Evolutionary conservation across 106 monocot genomes (phyloP).

Genomic region (Dioscorea alata): DNA sequence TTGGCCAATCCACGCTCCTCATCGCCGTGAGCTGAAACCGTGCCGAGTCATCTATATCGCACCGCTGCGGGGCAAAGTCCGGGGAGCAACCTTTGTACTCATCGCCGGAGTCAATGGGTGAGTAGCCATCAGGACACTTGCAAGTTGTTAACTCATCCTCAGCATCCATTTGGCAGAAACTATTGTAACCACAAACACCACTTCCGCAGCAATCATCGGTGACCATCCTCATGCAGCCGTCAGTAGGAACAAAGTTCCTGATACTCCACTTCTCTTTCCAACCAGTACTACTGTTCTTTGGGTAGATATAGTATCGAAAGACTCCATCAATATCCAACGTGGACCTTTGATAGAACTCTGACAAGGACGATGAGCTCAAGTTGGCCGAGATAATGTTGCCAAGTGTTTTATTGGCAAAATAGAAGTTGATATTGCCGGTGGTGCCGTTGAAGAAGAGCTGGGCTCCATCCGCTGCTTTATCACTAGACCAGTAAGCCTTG

Average conservation of each 20-base stretch:
- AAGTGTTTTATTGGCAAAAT: no score
- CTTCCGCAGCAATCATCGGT: slow-evolving; percentile 5
- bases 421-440: slow-evolving; percentile 12
- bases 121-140: slow-evolving; percentile 12
- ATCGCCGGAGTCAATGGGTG: slow-evolving; percentile 6
- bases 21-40: not conserved
- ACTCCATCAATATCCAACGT: slow-evolving; percentile 41
- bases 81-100: slow-evolving; percentile 22
- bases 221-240: not conserved
- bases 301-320: slow-evolving; percentile 26
- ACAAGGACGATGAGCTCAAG: not conserved
- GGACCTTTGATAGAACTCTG: slow-evolving; percentile 19
- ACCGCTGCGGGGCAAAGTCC: slow-evolving; percentile 11
- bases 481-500: slow-evolving; percentile 1
- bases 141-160: slow-evolving; percentile 1
- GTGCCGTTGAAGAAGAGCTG: slow-evolving; percentile 15
- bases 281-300: not conserved
- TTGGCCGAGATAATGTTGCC: not conserved
- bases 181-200: slow-evolving; percentile 32
- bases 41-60: not conserved
- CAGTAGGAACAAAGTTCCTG: not conserved
- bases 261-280: not conserved
- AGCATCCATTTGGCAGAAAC: slow-evolving; percentile 13
- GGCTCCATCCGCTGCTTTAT: slow-evolving; percentile 1
- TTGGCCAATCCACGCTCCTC: slow-evolving; percentile 1